These are phyloP conservation scores for Acacia pycnantha DNA, from an alignment of 331 rosid species.

Conservation along the genomic window DNA sequence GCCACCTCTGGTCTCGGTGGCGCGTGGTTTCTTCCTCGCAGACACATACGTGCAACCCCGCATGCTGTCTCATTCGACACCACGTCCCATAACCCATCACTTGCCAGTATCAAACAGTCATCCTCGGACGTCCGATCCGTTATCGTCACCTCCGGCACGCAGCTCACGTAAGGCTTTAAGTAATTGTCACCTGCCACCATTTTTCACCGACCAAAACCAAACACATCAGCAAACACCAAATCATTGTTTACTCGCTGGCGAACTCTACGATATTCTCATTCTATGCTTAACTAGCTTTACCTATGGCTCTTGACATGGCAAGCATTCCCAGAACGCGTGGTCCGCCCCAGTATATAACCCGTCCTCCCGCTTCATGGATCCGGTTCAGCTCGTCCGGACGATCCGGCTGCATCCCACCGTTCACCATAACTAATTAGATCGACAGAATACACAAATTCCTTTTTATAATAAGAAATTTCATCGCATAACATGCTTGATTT, in stretches of 20 bases:
- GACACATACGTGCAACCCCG: slow-evolving; percentile 61
- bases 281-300: slow-evolving; percentile 21
- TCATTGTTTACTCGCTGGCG: background rate
- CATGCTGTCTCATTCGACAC: slow-evolving; percentile 62
- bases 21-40: slow-evolving; percentile 31
- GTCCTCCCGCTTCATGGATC: slow-evolving; percentile 60
- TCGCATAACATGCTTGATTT: background rate
- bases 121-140: slow-evolving; percentile 57
- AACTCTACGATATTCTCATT: background rate
- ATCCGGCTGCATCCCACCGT: slow-evolving; percentile 55
- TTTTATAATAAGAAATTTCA: background rate
- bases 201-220: background rate
- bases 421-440: background rate
- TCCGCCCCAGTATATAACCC: slow-evolving; percentile 68
- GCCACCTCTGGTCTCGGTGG: background rate
- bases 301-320: slow-evolving; percentile 74
- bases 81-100: slow-evolving; percentile 73
- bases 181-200: slow-evolving; percentile 51
- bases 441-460: background rate
- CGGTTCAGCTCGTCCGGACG: slow-evolving; percentile 66
- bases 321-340: slow-evolving; percentile 68
- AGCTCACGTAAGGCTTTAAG: slow-evolving; percentile 60
- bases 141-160: slow-evolving; percentile 62
- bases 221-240: background rate
- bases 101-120: slow-evolving; percentile 54